Conservation (phyloP, 1,284 basidiomycete genomes). For the Uromyces viciae-fabae region DNA sequence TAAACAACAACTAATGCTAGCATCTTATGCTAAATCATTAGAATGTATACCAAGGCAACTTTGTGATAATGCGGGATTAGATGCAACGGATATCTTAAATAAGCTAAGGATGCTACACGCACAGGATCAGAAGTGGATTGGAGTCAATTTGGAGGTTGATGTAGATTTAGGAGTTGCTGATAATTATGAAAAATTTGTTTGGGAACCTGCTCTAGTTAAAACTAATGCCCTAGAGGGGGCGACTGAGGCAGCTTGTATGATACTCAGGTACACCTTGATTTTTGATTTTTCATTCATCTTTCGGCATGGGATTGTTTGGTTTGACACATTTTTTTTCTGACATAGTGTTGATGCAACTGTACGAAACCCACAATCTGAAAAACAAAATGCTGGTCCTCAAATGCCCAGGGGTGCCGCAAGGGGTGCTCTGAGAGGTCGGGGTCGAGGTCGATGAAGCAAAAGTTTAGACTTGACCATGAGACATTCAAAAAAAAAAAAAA, state of each 20-base stretch:
- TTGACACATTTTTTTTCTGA: not conserved
- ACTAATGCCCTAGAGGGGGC: constrained; percentile 91
- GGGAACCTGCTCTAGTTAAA: constrained; percentile 96
- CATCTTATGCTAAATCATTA: constrained; percentile 92
- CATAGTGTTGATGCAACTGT: constrained; percentile 87
- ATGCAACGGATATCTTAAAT: constrained; percentile 95
- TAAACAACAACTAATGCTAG: constrained; percentile 90
- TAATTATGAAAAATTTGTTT: constrained; percentile 93
- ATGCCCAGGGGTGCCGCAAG: constrained; percentile 79
- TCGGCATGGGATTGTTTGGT: not conserved
- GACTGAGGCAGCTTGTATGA: constrained; percentile 90
- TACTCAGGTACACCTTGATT: constrained; percentile 59
- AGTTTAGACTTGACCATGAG: too few relatives aligned
- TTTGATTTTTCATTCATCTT: not conserved
- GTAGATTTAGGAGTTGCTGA: constrained; percentile 79
- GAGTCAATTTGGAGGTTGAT: constrained; percentile 78
- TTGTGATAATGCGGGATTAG: constrained; percentile 95
- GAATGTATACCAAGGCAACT: constrained; percentile 98
- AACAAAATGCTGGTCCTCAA: constrained; percentile 65
- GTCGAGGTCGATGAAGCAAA: constrained; percentile 63
- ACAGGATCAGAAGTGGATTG: constrained; percentile 77
- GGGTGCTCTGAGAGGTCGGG: constrained; percentile 74
- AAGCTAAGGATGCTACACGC: constrained; percentile 96
- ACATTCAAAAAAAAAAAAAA: not conserved
- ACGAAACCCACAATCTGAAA: constrained; percentile 69